Evolutionary conservation across 306 rosid species (phyloP).

Genomic region (Oemleria cerasiformis): DNA sequence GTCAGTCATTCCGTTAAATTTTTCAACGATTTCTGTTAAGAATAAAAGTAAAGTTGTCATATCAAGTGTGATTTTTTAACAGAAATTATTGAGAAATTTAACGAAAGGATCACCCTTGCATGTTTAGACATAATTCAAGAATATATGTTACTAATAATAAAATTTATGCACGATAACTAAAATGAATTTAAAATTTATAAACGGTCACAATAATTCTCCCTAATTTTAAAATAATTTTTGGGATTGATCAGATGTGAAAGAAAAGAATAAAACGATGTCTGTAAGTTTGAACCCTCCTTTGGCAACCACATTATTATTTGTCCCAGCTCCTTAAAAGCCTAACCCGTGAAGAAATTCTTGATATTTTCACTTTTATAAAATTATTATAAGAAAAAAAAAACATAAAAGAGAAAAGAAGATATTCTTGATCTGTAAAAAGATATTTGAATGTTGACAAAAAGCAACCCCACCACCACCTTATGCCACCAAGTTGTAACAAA

Average conservation of each 20-base stretch:
- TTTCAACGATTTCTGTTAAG: no score
- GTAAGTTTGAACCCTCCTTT: constrained; percentile 46
- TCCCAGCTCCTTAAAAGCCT: constrained; percentile 49
- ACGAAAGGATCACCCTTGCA: no score
- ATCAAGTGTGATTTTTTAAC: no score
- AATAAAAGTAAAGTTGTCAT: no score
- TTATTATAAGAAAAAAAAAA: constrained; percentile 2
- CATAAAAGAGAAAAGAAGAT: not conserved
- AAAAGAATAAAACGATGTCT: constrained; percentile 24
- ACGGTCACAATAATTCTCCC: no score
- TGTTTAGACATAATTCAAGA: no score
- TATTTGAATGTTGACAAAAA: constrained; percentile 38
- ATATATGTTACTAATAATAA: no score
- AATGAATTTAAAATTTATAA: no score
- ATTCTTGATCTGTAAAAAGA: constrained; percentile 25
- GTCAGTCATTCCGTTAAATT: no score
- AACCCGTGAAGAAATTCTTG: constrained; percentile 40
- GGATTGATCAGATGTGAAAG: not conserved
- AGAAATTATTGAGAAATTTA: no score
- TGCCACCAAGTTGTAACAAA: constrained; percentile 26
- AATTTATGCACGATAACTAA: no score
- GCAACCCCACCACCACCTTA: constrained; percentile 12
- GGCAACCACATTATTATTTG: constrained; percentile 40
- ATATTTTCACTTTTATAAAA: not conserved
- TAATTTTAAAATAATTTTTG: no score